Percentiles rank a stretch among this genome's conserved stretches.
phyloP scores from a whole-genome alignment of 73 alveolate genomes.

The Durusdinium trenchii region DNA sequence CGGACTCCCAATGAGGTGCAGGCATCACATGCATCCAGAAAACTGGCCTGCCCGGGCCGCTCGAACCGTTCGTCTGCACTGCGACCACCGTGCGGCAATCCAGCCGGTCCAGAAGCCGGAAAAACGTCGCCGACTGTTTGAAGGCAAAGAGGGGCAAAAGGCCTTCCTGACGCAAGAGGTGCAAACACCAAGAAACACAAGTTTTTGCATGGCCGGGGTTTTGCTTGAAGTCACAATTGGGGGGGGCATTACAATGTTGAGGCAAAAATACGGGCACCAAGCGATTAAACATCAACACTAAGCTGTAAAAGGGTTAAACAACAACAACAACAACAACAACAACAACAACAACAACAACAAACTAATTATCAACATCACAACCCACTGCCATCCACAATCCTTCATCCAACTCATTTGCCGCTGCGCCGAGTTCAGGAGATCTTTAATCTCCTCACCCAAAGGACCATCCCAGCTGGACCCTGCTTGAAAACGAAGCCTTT shows the following conservation, averaged over 20 bases:
- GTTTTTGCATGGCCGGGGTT: too few relatives aligned
- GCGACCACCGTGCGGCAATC: slow-evolving; percentile 49
- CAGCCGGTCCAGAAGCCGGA: slow-evolving; percentile 47
- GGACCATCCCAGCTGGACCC: slow-evolving; percentile 53
- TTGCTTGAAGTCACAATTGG: too few relatives aligned
- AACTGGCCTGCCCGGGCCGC: not conserved
- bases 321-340: too few relatives aligned
- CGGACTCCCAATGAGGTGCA: not conserved
- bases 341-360: too few relatives aligned
- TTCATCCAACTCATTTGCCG: slow-evolving; percentile 18
- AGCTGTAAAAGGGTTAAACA: too few relatives aligned
- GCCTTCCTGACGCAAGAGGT: too few relatives aligned
- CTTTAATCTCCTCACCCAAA: not conserved
- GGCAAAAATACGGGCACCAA: too few relatives aligned
- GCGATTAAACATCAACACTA: too few relatives aligned
- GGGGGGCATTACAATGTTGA: too few relatives aligned
- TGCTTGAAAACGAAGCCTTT: slow-evolving; percentile 34
- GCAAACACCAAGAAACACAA: not conserved
- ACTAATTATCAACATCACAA: too few relatives aligned
- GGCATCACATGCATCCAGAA: slow-evolving; percentile 53
- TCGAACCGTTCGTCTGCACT: too few relatives aligned
- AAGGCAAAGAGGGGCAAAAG: slow-evolving; percentile 29
- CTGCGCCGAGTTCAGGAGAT: slow-evolving; percentile 29
- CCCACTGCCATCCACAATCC: slow-evolving; percentile 2
- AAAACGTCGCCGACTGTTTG: not conserved